phyloP scores from a whole-genome alignment of 108 stramenopile species.

The Discostella stelligeroides region DNA sequence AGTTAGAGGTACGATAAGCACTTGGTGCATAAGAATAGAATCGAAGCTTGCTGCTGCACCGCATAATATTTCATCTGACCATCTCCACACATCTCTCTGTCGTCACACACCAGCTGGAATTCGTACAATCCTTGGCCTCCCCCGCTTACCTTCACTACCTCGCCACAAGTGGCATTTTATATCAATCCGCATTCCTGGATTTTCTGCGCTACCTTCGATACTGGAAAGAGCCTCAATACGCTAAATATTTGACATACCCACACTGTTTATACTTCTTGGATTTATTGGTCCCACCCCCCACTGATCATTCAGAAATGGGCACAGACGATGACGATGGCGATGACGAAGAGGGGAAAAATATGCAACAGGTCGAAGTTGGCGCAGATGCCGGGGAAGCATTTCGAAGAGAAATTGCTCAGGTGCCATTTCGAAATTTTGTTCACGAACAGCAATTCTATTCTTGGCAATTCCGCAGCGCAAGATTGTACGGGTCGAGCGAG shows the following conservation, averaged over 20 bases:
- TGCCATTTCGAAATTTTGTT: slow-evolving; percentile 82
- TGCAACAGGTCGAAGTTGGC: not conserved
- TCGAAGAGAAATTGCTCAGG: slow-evolving; percentile 73
- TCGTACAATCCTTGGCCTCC: slow-evolving; percentile 80
- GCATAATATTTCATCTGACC: too few relatives aligned
- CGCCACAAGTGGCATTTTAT: slow-evolving; percentile 65
- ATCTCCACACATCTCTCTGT: too few relatives aligned
- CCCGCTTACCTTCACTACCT: slow-evolving; percentile 88
- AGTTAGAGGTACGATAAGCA: slow-evolving; percentile 31
- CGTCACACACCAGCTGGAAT: slow-evolving; percentile 43
- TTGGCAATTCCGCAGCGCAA: slow-evolving; percentile 79
- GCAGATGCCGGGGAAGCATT: slow-evolving; percentile 62
- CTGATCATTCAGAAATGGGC: slow-evolving; percentile 14
- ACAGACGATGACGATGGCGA: not conserved
- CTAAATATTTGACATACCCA: slow-evolving; percentile 76
- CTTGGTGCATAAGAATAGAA: not conserved
- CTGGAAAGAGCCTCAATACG: slow-evolving; percentile 84
- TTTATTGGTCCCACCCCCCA: slow-evolving; percentile 56
- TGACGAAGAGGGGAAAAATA: not conserved
- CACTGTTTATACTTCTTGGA: slow-evolving; percentile 85
- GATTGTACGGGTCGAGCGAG: slow-evolving; percentile 68
- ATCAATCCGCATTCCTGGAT: slow-evolving; percentile 69
- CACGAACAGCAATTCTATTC: slow-evolving; percentile 87
- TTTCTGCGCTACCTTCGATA: slow-evolving; percentile 76
- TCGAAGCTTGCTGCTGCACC: not conserved